These are phyloP conservation scores for Raffaelea deltoideospora DNA, from an alignment of 2,329 filamentous ascomycete species.

Conservation along the genomic window DNA sequence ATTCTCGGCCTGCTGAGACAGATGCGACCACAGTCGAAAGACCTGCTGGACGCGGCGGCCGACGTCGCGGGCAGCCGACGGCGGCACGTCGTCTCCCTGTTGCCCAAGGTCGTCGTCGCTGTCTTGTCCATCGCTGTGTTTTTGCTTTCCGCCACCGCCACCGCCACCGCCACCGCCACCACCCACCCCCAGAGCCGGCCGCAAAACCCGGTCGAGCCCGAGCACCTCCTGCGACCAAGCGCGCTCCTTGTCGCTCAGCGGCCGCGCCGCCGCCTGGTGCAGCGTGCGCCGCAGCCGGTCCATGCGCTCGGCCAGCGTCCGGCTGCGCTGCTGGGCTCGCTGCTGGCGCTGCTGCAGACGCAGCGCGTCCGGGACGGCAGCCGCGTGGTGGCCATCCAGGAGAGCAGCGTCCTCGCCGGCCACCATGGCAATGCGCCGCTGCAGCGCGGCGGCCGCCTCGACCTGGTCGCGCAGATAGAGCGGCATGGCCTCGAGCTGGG, in stretches of 20 bases:
- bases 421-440: conserved; percentile 50
- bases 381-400: too few species aligned
- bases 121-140: too few species aligned
- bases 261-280: conserved; percentile 28
- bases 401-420: conserved; percentile 40
- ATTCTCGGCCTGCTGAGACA: conserved; percentile 34
- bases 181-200: neutral
- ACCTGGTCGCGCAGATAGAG: conserved; percentile 55
- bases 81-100: conserved; percentile 8
- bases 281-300: conserved; percentile 40
- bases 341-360: conserved; percentile 44
- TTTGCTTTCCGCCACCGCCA: conserved; percentile 12
- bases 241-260: conserved; percentile 48
- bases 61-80: conserved; percentile 20
- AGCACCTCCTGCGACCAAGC: conserved; percentile 31
- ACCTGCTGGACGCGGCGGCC: conserved; percentile 44
- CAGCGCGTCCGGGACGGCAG: conserved; percentile 26
- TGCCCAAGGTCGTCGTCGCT: too few species aligned
- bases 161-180: neutral
- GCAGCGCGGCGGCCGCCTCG: conserved; percentile 47
- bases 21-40: conserved; percentile 34
- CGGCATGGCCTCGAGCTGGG: conserved; percentile 52
- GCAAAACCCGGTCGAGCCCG: conserved; percentile 23
- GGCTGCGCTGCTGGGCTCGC: conserved; percentile 38
- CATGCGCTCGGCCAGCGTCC: conserved; percentile 40